These are phyloP conservation scores for Murraya koenigii DNA, from an alignment of 345 rosid species.

Conservation along the genomic window DNA sequence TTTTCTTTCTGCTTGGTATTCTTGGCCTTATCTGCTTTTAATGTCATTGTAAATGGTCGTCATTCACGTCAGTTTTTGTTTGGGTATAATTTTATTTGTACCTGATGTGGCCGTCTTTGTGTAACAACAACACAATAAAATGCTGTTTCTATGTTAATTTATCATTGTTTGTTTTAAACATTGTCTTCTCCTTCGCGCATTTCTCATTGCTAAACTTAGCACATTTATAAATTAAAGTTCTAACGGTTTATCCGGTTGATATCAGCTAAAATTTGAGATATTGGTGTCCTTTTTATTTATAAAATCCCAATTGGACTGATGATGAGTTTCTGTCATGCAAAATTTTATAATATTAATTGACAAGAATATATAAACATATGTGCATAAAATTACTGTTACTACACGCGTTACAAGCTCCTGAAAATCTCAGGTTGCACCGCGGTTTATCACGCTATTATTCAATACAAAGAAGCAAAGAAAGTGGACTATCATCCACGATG, in stretches of 20 bases:
- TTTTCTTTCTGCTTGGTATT: background rate
- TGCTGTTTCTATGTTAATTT: conserved; percentile 7
- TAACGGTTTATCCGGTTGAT: background rate
- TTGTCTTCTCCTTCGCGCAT: background rate
- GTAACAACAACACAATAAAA: conserved; percentile 8
- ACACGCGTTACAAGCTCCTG: too few species aligned
- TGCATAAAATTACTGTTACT: too few species aligned
- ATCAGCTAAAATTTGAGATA: background rate
- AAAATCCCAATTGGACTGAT: too few species aligned
- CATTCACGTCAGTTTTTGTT: background rate
- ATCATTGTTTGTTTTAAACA: background rate
- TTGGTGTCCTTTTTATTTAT: too few species aligned
- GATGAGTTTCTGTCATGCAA: too few species aligned
- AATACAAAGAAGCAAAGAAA: too few species aligned
- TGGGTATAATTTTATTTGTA: background rate
- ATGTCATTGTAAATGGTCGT: conserved; percentile 14
- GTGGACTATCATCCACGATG: too few species aligned
- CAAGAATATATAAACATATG: too few species aligned
- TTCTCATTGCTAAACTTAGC: background rate
- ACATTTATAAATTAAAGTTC: too few species aligned
- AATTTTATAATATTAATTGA: too few species aligned
- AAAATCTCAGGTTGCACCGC: too few species aligned
- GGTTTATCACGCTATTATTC: too few species aligned
- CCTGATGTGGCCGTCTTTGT: background rate
- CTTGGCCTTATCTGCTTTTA: background rate